phyloP scores from a whole-genome alignment of 208 protist species.

The Wallacemonas rigidus region DNA sequence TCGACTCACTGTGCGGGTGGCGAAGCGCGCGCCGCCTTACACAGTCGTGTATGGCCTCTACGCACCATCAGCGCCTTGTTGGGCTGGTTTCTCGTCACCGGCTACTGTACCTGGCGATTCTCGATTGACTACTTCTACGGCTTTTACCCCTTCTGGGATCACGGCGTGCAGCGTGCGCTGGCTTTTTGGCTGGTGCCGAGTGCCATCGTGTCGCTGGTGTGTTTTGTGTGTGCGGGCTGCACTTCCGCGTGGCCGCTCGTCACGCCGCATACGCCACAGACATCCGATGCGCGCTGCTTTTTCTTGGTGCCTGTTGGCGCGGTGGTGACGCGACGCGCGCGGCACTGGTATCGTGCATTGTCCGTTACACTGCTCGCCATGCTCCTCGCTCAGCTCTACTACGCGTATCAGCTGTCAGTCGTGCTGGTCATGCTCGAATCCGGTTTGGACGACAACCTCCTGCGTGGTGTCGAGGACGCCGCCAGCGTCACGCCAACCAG shows the following conservation, averaged over 20 bases:
- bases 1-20: too few species aligned
- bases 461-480: background rate
- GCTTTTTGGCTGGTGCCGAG: slow-evolving; percentile 22
- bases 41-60: background rate
- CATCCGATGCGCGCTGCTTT: background rate
- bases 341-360: background rate
- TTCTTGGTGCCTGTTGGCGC: slow-evolving; percentile 1
- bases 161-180: slow-evolving; percentile 11
- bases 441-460: background rate
- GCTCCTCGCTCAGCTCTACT: slow-evolving; percentile 25
- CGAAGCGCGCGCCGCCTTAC: background rate
- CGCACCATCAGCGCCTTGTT: background rate
- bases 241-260: background rate
- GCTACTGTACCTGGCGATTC: slow-evolving; percentile 25
- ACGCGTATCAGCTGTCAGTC: background rate
- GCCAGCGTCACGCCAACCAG: too few species aligned
- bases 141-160: slow-evolving; percentile 14
- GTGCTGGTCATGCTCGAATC: background rate
- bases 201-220: background rate
- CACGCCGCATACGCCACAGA: background rate
- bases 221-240: background rate
- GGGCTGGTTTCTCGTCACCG: slow-evolving; percentile 21
- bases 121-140: slow-evolving; percentile 30
- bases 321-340: background rate
- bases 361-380: slow-evolving; percentile 5